Base-by-base conservation (phyloP, 2,329 filamentous ascomycete species). In the Colletotrichum aenigma region DNA sequence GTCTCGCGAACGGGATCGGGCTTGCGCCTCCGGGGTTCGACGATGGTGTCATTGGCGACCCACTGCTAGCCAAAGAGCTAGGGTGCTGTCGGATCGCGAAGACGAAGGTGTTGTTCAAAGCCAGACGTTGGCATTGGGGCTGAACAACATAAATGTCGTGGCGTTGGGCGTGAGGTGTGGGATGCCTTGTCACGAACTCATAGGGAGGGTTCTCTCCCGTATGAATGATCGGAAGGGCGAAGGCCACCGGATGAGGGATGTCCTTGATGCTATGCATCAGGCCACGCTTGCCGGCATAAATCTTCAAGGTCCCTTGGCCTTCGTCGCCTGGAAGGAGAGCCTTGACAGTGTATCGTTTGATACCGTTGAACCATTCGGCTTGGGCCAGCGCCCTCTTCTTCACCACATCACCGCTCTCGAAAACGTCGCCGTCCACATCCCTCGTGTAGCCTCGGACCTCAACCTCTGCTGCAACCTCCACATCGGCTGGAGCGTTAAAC, bases 261-360 rank as follows among this genome's bases (percentile, higher is more conserved):
- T 98, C 95, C 84, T 97, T 97, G 87, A 97, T 96, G 78, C 95
- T 97, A 86, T 98, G 97, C 96, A 98, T 98, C 70, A 99, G 89
- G 1, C 97, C 97, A 77, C 96, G 93, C 84, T 96, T 97, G 76
- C 97, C 97, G 15, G 96, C 96, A 84, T 98, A 99, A 43, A 99
- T 88, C 84, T 97, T 98, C 74, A 99, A 87, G 15, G 94, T 91
- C 56, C 95, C 97, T 56, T 95, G 93, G 15, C 96, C 96, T 85
- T 98, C 96, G 79, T 98, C 96, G 30, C 95, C 94, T 2, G 97
- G 96, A 1, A 99, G 88, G 18, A 98, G 87, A 2, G 95, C 97
- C 85, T 99, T 99, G 81, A 99, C 89, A 0, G 96, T 98, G 83
- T 98, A 98, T 34, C 95, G 93, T 84, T 99, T 99, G 78, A 94